phyloP scores from a whole-genome alignment of 305 asterid species.

The Solanum hybrid region DNA sequence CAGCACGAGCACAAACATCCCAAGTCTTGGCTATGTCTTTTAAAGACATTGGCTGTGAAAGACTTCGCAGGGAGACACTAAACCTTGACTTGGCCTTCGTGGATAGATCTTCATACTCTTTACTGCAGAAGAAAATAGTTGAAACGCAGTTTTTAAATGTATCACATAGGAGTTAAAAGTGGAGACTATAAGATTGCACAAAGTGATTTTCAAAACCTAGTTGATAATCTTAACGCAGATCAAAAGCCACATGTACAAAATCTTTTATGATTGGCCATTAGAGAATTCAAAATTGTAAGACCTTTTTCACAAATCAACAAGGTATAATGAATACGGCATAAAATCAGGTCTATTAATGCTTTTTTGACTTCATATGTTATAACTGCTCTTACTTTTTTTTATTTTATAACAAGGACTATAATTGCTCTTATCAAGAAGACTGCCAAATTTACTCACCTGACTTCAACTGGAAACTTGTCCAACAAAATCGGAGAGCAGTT shows the following conservation, averaged over 20 bases:
- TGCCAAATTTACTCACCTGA: constrained; percentile 42
- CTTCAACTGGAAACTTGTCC: constrained; percentile 87
- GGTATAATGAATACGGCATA: background rate
- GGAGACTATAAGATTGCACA: background rate
- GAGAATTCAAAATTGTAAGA: background rate
- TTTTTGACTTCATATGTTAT: background rate
- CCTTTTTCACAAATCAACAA: background rate
- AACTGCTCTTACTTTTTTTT: background rate
- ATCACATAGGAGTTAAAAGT: background rate
- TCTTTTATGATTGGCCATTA: background rate
- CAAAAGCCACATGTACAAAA: background rate
- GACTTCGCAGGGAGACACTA: constrained; percentile 66
- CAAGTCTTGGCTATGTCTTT: constrained; percentile 82
- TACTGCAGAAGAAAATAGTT: constrained; percentile 30
- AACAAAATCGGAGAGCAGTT: constrained; percentile 78
- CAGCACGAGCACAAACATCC: constrained; percentile 83
- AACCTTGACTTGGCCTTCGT: constrained; percentile 71
- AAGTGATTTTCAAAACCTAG: background rate
- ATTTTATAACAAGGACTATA: background rate
- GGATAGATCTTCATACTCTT: constrained; percentile 82
- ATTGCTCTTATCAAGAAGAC: background rate
- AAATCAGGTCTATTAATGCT: background rate
- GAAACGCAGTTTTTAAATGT: background rate
- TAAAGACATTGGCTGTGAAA: constrained; percentile 78
- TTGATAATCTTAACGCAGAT: background rate